Percentiles rank a stretch among this genome's conserved stretches.
Conservation (phyloP, 2,329 filamentous ascomycete genomes). For the Aspergillus sp. region DNA sequence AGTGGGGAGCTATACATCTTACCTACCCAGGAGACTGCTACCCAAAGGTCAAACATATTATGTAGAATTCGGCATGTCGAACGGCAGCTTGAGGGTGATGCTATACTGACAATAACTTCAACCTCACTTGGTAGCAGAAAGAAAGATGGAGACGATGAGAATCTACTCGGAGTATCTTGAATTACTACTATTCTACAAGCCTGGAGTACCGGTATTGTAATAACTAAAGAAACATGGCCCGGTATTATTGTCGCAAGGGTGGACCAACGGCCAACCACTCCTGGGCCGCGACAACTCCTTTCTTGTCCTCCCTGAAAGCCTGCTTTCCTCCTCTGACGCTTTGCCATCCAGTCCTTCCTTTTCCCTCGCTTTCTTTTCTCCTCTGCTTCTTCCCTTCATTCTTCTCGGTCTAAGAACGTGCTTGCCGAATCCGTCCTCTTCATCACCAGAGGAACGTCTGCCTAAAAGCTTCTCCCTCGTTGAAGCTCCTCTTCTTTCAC, state of each 20-base stretch:
- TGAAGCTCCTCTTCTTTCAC: conserved; percentile 38
- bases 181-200: neutral
- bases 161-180: neutral
- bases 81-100: too few relatives aligned
- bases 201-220: neutral
- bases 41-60: too few relatives aligned
- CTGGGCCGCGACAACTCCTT: conserved; percentile 37
- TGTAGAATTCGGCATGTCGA: too few relatives aligned
- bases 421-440: conserved; percentile 39
- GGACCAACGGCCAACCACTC: conserved; percentile 28
- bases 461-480: conserved; percentile 39
- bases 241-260: conserved; percentile 26
- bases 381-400: conserved; percentile 34
- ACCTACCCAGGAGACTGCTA: too few relatives aligned
- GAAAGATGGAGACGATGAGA: too few relatives aligned
- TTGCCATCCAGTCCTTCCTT: conserved; percentile 27
- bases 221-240: conserved; percentile 12
- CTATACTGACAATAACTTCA: too few relatives aligned
- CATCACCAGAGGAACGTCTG: conserved; percentile 23
- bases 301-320: conserved; percentile 33
- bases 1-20: neutral
- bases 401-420: conserved; percentile 27
- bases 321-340: conserved; percentile 25
- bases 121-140: too few relatives aligned
- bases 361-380: conserved; percentile 46